These are phyloP conservation scores for Neurospora sp. DNA, from an alignment of 2,329 filamentous ascomycete species.

Conservation along the genomic window DNA sequence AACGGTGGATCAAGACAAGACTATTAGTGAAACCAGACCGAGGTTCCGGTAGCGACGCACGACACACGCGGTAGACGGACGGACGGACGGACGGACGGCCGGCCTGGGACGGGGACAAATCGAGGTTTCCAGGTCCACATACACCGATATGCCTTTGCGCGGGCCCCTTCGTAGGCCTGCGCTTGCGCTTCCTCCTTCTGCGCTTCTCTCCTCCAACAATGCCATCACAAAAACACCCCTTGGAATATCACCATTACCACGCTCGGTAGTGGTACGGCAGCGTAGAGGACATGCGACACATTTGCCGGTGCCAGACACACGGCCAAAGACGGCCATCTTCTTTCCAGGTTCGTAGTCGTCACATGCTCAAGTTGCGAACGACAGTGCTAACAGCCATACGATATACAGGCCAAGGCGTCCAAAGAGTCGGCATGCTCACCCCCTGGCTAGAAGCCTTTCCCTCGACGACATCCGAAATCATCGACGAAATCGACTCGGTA, in stretches of 20 bases:
- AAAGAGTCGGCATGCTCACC: slow-evolving; percentile 76
- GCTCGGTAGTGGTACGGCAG: not conserved
- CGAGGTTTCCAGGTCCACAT: not conserved
- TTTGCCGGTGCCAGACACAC: slow-evolving; percentile 1
- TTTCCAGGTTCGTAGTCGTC: slow-evolving; percentile 38
- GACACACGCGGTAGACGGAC: not conserved
- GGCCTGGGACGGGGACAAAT: not conserved
- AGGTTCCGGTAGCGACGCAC: not conserved
- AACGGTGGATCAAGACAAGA: not conserved
- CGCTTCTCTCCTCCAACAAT: not conserved
- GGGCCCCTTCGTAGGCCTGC: not conserved
- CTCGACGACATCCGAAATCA: slow-evolving; percentile 58
- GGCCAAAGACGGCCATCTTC: slow-evolving; percentile 46
- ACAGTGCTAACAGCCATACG: not conserved
- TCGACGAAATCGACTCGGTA: slow-evolving; percentile 76
- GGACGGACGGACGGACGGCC: not conserved
- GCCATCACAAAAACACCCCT: not conserved
- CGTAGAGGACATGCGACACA: not conserved
- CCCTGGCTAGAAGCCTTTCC: slow-evolving; percentile 87
- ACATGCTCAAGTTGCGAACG: not conserved
- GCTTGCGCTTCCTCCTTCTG: not conserved
- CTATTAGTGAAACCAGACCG: not conserved
- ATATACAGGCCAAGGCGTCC: slow-evolving; percentile 68
- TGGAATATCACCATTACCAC: not conserved
- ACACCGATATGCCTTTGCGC: not conserved